phyloP scores from a whole-genome alignment of 306 rosid genomes.

The Crotalaria pallida region DNA sequence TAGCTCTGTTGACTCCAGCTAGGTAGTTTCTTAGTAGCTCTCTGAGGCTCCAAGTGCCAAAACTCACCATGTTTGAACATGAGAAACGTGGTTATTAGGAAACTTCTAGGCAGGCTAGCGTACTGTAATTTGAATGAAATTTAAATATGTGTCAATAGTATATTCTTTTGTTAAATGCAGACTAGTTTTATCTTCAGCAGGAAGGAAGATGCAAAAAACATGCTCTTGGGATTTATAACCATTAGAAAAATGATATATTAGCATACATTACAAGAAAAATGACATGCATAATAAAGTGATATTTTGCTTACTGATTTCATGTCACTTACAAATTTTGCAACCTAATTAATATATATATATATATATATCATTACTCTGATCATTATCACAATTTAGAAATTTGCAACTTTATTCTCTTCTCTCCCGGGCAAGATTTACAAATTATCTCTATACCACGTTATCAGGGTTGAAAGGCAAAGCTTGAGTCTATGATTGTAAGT shows the following conservation, averaged over 20 bases:
- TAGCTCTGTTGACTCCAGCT: not conserved
- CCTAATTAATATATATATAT: too few species aligned
- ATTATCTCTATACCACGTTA: not conserved
- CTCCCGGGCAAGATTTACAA: not conserved
- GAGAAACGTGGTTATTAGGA: not conserved
- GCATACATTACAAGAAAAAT: too few species aligned
- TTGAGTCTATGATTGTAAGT: too few species aligned
- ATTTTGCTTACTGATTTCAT: too few species aligned
- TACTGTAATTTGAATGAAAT: not conserved
- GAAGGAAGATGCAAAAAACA: not conserved
- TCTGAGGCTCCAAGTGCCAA: constrained; percentile 6
- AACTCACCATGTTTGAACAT: not conserved
- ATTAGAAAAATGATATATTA: too few species aligned
- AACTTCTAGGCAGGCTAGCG: constrained; percentile 1
- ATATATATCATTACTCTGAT: too few species aligned
- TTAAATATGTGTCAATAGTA: not conserved
- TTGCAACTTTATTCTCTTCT: not conserved
- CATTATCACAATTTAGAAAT: not conserved
- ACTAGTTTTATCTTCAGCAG: not conserved
- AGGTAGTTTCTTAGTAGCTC: constrained; percentile 15
- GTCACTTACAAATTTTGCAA: too few species aligned
- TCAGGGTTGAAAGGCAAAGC: too few species aligned
- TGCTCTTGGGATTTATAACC: not conserved
- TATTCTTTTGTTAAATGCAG: not conserved
- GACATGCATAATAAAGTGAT: too few species aligned